Percentiles rank a stretch among this genome's conserved stretches.
Conservation (phyloP, 805 yeast genomes). For the Hyphopichia homilentoma region DNA sequence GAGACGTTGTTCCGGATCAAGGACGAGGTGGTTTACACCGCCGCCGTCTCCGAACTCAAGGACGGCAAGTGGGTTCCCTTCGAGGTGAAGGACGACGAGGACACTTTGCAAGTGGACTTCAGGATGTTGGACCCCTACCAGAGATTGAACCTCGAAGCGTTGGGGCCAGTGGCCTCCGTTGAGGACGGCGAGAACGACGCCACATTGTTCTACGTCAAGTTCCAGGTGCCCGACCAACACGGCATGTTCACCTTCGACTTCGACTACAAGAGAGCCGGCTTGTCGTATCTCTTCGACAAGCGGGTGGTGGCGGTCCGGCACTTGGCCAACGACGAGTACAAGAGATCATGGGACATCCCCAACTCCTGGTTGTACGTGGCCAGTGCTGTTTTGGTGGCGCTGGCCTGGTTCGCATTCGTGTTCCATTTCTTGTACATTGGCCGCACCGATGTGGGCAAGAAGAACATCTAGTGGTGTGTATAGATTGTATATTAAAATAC, state of each 20-base stretch:
- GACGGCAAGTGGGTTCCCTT: constrained; percentile 69
- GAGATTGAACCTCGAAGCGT: constrained; percentile 58
- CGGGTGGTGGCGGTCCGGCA: constrained; percentile 84
- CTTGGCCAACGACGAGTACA: constrained; percentile 91
- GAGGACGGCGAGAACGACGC: constrained; percentile 42
- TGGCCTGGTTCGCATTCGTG: constrained; percentile 78
- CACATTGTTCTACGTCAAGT: constrained; percentile 46
- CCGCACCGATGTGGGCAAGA: constrained; percentile 22
- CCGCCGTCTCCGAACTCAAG: constrained; percentile 44
- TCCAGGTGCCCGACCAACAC: constrained; percentile 89
- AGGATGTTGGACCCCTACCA: constrained; percentile 94
- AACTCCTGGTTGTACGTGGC: constrained; percentile 90
- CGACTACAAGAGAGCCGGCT: constrained; percentile 77
- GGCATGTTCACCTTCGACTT: constrained; percentile 89
- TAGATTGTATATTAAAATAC: neutral
- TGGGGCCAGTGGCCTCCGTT: constrained; percentile 32
- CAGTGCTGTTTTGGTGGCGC: constrained; percentile 63
- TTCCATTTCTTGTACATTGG: constrained; percentile 52
- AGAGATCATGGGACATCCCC: constrained; percentile 88
- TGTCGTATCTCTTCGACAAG: constrained; percentile 60
- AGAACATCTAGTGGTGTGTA: constrained; percentile 15
- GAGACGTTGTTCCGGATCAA: constrained; percentile 62
- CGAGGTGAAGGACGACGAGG: constrained; percentile 28
- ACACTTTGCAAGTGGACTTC: constrained; percentile 77
- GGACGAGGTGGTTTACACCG: constrained; percentile 59